phyloP scores from a whole-genome alignment of 164 flowering plant species.

The Magnolia officinalis region DNA sequence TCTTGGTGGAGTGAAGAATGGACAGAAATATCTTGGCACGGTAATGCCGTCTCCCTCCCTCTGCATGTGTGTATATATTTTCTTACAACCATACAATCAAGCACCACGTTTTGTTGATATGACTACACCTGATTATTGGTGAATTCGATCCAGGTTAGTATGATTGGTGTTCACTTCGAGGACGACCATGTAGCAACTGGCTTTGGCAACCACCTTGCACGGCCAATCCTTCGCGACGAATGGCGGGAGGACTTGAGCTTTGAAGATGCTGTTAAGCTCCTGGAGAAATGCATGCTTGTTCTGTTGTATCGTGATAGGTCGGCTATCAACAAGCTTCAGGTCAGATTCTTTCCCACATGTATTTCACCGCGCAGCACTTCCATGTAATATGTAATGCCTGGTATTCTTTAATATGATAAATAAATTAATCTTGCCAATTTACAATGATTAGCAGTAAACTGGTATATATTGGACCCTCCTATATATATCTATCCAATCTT shows the following conservation, averaged over 20 bases:
- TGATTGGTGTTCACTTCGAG: conserved; percentile 94
- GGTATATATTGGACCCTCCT: too few relatives aligned
- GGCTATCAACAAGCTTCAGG: conserved; percentile 97
- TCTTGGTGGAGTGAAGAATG: conserved; percentile 92
- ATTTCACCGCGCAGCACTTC: background rate
- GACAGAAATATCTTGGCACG: conserved; percentile 90
- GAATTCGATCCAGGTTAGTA: conserved; percentile 57
- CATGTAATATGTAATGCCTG: background rate
- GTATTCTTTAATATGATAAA: background rate
- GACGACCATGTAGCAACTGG: conserved; percentile 95
- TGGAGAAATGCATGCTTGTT: conserved; percentile 96
- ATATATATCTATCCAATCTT: too few relatives aligned
- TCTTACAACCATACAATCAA: background rate
- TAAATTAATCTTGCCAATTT: too few relatives aligned
- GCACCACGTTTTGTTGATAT: background rate
- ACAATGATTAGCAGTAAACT: too few relatives aligned
- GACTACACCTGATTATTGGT: background rate
- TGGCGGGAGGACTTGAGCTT: conserved; percentile 82
- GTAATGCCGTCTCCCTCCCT: conserved; percentile 27
- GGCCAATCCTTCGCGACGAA: conserved; percentile 88
- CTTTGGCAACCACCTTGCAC: conserved; percentile 94
- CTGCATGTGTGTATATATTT: background rate
- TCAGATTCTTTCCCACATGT: conserved; percentile 14
- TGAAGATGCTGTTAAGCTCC: conserved; percentile 85
- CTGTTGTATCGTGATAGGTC: conserved; percentile 93